phyloP scores from a whole-genome alignment of 2,329 filamentous ascomycete genomes.

The Talaromyces sp. region DNA sequence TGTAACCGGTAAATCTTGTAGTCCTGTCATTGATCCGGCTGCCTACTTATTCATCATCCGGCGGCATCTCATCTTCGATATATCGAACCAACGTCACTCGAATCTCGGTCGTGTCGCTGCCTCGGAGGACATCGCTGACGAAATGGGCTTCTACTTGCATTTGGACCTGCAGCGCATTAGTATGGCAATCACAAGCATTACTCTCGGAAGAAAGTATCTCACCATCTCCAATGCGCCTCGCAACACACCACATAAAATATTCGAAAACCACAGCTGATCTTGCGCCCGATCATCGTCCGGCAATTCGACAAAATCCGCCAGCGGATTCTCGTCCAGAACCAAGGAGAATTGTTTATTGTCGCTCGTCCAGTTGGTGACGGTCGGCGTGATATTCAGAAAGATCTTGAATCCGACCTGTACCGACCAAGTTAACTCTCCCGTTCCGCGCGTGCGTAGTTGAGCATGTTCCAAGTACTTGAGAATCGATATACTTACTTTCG shows the following conservation, averaged over 20 bases:
- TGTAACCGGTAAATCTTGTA: background rate
- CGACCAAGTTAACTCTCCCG: constrained; percentile 16
- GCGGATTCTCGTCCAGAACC: constrained; percentile 92
- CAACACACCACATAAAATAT: constrained; percentile 90
- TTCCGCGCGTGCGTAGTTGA: background rate
- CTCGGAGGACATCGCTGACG: constrained; percentile 85
- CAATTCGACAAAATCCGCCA: constrained; percentile 95
- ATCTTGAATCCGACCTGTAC: constrained; percentile 94
- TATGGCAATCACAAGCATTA: background rate
- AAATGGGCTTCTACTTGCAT: constrained; percentile 99
- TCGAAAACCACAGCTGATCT: constrained; percentile 97
- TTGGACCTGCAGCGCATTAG: constrained; percentile 58
- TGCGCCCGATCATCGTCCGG: constrained; percentile 94
- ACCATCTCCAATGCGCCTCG: constrained; percentile 95
- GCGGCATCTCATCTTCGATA: constrained; percentile 95
- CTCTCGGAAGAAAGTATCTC: constrained; percentile 21
- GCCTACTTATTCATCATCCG: constrained; percentile 75
- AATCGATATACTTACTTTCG: constrained; percentile 62
- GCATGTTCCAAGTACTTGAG: background rate
- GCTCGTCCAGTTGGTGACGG: constrained; percentile 90
- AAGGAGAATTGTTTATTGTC: constrained; percentile 97
- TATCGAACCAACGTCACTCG: constrained; percentile 86
- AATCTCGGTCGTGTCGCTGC: constrained; percentile 97
- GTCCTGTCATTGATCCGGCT: background rate
- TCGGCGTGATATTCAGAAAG: constrained; percentile 93